Evolutionary conservation across 257 asterid species (phyloP).

Genomic region (Forsythia suspensa): DNA sequence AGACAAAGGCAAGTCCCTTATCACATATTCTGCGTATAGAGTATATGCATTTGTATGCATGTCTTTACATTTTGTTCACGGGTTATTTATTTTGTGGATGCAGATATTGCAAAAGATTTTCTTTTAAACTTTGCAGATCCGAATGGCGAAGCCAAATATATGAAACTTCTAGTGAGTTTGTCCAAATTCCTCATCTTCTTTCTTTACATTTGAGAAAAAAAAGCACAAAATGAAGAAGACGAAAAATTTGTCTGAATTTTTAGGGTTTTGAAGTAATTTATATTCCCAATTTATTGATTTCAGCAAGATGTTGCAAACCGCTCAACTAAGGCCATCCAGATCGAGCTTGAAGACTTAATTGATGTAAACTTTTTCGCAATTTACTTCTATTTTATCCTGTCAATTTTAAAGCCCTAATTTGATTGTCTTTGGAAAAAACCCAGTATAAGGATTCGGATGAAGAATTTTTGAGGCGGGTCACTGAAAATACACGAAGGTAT

Average conservation of each 20-base stretch:
- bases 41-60: not conserved
- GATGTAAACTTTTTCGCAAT: constrained; percentile 40
- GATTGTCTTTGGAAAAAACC: not conserved
- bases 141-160: constrained; percentile 73
- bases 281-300: constrained; percentile 1
- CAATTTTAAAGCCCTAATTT: not conserved
- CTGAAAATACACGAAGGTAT: constrained; percentile 81
- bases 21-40: not conserved
- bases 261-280: not conserved
- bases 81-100: constrained; percentile 8
- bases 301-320: constrained; percentile 98
- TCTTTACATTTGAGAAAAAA: not conserved
- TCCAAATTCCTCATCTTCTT: not conserved
- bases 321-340: constrained; percentile 68
- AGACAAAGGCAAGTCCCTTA: constrained; percentile 58
- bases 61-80: not conserved
- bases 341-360: constrained; percentile 83
- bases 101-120: constrained; percentile 84
- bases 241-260: not conserved
- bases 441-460: constrained; percentile 89
- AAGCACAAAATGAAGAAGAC: not conserved
- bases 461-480: constrained; percentile 70
- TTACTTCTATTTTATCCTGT: not conserved
- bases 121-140: constrained; percentile 67
- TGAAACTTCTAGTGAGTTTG: constrained; percentile 64